phyloP scores from a whole-genome alignment of 257 asterid species.

The Knoxia roxburghii region DNA sequence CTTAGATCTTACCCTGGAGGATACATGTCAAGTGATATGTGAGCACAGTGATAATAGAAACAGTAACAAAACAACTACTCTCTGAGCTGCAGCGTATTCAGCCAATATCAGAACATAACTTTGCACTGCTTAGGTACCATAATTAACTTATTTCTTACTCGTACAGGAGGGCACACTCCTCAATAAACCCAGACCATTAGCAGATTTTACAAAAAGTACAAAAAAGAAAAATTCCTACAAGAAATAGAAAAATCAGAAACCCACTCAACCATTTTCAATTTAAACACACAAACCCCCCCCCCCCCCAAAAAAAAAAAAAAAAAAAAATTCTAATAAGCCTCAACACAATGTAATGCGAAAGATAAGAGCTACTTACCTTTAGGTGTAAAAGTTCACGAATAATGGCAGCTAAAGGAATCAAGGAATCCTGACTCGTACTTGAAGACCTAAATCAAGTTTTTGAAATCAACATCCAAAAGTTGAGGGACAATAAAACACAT shows the following conservation, averaged over 20 bases:
- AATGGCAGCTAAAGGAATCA: constrained; percentile 47
- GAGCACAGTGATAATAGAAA: not conserved
- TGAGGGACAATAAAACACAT: constrained; percentile 7
- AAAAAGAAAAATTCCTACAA: not conserved
- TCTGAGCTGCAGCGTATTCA: not conserved
- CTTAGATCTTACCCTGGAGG: not conserved
- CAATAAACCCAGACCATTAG: not conserved
- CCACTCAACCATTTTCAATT: too few relatives aligned
- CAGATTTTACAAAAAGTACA: not conserved
- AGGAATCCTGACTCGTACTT: constrained; percentile 32
- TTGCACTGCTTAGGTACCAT: not conserved
- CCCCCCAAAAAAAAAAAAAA: too few relatives aligned
- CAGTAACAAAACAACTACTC: not conserved
- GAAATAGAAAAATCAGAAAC: too few relatives aligned
- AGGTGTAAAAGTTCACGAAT: constrained; percentile 66
- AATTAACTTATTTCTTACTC: too few relatives aligned
- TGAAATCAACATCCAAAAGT: constrained; percentile 24
- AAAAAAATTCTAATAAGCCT: not conserved
- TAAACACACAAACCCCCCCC: too few relatives aligned
- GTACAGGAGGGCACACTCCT: not conserved
- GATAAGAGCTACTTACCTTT: constrained; percentile 44
- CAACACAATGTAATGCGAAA: not conserved
- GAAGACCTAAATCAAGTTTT: constrained; percentile 37
- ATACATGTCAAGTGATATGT: not conserved
- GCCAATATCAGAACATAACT: not conserved